Percentiles rank a stretch among this genome's conserved stretches.
Conservation (phyloP, 257 asterid genomes). For the Solanum appendiculatum region DNA sequence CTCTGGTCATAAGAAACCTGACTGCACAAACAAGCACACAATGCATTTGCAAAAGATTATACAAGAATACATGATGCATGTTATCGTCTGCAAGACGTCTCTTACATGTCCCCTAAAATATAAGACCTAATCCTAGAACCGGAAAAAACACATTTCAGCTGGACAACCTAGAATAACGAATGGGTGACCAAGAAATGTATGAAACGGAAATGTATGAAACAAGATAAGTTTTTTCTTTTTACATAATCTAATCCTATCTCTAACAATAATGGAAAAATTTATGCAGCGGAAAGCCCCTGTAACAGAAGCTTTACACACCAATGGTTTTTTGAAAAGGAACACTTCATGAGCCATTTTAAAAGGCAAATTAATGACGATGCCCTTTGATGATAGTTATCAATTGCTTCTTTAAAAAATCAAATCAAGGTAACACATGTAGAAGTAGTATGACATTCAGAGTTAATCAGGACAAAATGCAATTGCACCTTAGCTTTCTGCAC, state of each 20-base stretch:
- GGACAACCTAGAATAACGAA: not conserved
- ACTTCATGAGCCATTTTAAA: not conserved
- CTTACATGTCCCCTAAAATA: not conserved
- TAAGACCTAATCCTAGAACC: not conserved
- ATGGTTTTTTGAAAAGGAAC: not conserved
- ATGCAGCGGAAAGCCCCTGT: not conserved
- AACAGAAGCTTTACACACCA: not conserved
- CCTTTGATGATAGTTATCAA: not conserved
- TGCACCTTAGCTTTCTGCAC: not conserved
- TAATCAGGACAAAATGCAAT: not conserved
- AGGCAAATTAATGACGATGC: not conserved
- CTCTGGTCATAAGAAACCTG: slow-evolving; percentile 53
- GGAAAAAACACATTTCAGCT: not conserved
- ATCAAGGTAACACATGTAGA: not conserved
- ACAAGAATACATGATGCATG: not conserved
- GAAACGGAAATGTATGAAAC: not conserved
- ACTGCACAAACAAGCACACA: slow-evolving; percentile 46
- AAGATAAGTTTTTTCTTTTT: not conserved
- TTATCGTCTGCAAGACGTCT: not conserved
- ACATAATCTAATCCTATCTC: not conserved
- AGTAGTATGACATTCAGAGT: not conserved
- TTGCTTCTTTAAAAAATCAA: not conserved
- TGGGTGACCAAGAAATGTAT: not conserved
- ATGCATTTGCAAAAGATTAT: slow-evolving; percentile 7
- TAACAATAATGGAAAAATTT: not conserved